Conservation (phyloP, 225 moss, liverwort and hornwort species). For the Thuidium tamariscinum region DNA sequence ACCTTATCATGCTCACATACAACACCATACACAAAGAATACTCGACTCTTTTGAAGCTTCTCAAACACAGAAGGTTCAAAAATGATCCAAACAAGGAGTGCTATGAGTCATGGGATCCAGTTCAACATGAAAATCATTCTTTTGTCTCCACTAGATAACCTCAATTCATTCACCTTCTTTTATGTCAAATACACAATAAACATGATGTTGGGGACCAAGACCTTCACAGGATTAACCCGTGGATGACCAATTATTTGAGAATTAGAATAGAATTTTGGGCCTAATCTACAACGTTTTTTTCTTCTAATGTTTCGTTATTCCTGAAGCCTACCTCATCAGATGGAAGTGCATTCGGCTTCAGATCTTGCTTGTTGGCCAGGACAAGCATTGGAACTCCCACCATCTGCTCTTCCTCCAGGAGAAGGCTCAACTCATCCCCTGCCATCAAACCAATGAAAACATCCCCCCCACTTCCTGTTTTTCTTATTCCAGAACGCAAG, state of each 20-base stretch:
- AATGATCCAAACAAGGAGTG: neutral
- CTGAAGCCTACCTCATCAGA: conserved; percentile 13
- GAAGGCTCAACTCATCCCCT: conserved; percentile 33
- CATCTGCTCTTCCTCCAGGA: conserved; percentile 47
- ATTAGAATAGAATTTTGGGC: neutral
- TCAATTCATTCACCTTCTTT: neutral
- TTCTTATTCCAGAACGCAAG: neutral
- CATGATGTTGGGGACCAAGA: neutral
- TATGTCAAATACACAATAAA: neutral
- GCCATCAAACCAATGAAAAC: neutral
- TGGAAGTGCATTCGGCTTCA: neutral
- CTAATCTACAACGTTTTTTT: neutral
- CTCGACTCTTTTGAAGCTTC: neutral
- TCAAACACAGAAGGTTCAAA: neutral
- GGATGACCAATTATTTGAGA: neutral
- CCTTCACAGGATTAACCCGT: neutral
- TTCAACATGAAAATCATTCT: neutral
- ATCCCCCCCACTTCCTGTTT: neutral
- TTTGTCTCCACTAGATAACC: neutral
- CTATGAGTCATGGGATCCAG: neutral
- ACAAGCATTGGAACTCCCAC: conserved; percentile 29
- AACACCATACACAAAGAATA: rapidly evolving
- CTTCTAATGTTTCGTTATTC: neutral
- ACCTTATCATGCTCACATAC: neutral
- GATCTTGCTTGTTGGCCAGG: conserved; percentile 44